These are phyloP conservation scores for Nakazawaea molendinolei DNA, from an alignment of 805 yeast species.

Conservation along the genomic window DNA sequence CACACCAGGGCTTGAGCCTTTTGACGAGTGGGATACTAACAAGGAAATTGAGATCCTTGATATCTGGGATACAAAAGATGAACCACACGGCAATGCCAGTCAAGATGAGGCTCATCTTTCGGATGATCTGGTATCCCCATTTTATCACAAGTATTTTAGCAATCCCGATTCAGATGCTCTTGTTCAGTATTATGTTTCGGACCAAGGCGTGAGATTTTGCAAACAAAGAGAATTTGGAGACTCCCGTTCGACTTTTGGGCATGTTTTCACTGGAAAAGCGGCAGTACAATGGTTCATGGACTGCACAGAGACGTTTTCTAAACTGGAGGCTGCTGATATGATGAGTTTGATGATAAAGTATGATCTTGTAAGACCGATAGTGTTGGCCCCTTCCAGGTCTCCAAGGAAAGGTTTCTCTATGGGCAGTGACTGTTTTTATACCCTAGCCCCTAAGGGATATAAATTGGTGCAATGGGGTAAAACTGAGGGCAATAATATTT, in stretches of 20 bases:
- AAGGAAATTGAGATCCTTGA: background rate
- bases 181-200: slow-evolving; percentile 68
- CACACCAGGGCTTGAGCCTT: background rate
- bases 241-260: slow-evolving; percentile 23
- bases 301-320: slow-evolving; percentile 65
- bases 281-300: slow-evolving; percentile 85
- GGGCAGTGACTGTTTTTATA: slow-evolving; percentile 34
- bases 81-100: too few relatives aligned
- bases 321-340: slow-evolving; percentile 45
- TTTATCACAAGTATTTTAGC: slow-evolving; percentile 69
- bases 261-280: slow-evolving; percentile 68
- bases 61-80: background rate
- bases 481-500: background rate
- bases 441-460: slow-evolving; percentile 36
- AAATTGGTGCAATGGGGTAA: slow-evolving; percentile 29
- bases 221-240: slow-evolving; percentile 29
- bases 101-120: too few relatives aligned
- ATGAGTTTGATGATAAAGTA: slow-evolving; percentile 42
- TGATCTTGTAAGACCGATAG: slow-evolving; percentile 41
- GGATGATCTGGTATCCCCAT: slow-evolving; percentile 53
- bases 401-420: slow-evolving; percentile 22
- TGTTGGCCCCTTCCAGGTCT: slow-evolving; percentile 28
- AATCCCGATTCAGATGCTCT: slow-evolving; percentile 86
- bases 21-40: background rate
- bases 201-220: slow-evolving; percentile 58